Conservation (phyloP, 2,329 filamentous ascomycete genomes). For the Pseudogymnoascus sp. region DNA sequence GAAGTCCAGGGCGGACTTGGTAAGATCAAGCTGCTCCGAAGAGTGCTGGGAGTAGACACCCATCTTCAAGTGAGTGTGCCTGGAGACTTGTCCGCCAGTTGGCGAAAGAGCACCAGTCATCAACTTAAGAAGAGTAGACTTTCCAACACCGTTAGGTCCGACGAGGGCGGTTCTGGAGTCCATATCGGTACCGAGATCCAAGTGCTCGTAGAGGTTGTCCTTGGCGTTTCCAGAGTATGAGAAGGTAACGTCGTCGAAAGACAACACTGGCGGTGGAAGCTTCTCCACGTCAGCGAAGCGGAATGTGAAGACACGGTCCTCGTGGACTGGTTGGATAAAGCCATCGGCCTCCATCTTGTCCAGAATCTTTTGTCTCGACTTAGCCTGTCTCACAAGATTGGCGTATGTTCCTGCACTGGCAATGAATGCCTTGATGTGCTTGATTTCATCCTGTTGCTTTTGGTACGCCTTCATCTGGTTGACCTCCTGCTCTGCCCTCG, state of each 20-base stretch:
- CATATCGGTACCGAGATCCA: conserved; percentile 99
- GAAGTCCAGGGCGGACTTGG: conserved; percentile 95
- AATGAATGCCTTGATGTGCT: conserved; percentile 99
- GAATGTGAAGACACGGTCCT: conserved; percentile 91
- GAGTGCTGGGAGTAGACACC: conserved; percentile 98
- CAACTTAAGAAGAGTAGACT: conserved; percentile 89
- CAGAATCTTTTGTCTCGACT: conserved; percentile 98
- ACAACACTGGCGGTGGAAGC: conserved; percentile 92
- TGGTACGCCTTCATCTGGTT: conserved; percentile 99
- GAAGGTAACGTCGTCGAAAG: conserved; percentile 96
- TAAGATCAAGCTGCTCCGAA: conserved; percentile 94
- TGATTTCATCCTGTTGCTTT: conserved; percentile 98
- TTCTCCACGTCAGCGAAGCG: conserved; percentile 98
- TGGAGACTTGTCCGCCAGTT: conserved; percentile 70
- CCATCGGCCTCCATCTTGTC: conserved; percentile 99
- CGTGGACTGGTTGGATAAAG: conserved; percentile 83
- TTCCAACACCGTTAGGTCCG: conserved; percentile 97
- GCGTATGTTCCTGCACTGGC: conserved; percentile 98
- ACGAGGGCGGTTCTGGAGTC: conserved; percentile 95
- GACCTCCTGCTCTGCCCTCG: conserved; percentile 82
- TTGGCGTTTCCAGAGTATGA: conserved; percentile 85
- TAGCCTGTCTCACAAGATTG: conserved; percentile 97
- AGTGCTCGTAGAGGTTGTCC: conserved; percentile 92
- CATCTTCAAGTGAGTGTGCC: conserved; percentile 97
- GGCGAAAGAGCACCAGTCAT: conserved; percentile 94